Evolutionary conservation across 2,329 filamentous ascomycete species (phyloP).

Genomic region (Beauveria sp.): DNA sequence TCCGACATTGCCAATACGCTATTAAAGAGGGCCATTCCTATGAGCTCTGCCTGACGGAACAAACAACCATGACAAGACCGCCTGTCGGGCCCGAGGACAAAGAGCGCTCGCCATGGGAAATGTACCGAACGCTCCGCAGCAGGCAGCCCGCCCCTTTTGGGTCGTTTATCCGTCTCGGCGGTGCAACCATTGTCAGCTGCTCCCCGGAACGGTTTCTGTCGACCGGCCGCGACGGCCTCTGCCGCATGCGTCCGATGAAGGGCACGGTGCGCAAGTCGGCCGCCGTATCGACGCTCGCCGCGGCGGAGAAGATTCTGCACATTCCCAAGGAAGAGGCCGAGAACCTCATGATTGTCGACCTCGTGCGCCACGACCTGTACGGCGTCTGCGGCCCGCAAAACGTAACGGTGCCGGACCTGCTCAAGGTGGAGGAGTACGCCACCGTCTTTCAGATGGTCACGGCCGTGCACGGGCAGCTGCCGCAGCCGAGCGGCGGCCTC

Average conservation of each 20-base stretch:
- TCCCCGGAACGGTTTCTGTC: conserved; percentile 86
- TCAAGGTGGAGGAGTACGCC: conserved; percentile 84
- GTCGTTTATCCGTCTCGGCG: conserved; percentile 66
- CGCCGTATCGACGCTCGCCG: conserved; percentile 55
- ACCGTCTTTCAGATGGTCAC: conserved; percentile 89
- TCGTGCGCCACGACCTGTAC: conserved; percentile 90
- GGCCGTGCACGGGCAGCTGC: conserved; percentile 66
- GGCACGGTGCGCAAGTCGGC: conserved; percentile 80
- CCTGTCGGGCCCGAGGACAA: conserved; percentile 27
- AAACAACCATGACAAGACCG: conserved; percentile 53
- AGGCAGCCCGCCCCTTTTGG: conserved; percentile 79
- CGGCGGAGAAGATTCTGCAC: conserved; percentile 65
- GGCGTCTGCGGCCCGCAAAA: conserved; percentile 69
- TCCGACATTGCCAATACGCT: conserved; percentile 60
- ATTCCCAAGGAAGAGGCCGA: conserved; percentile 87
- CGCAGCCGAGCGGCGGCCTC: conserved; percentile 16
- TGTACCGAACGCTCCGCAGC: conserved; percentile 63
- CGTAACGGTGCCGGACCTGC: conserved; percentile 68
- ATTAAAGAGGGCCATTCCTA: conserved; percentile 76
- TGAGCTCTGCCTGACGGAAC: conserved; percentile 74
- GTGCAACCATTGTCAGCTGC: conserved; percentile 66
- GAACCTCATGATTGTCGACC: conserved; percentile 96
- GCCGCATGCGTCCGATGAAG: conserved; percentile 89
- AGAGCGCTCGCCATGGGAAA: conserved; percentile 52
- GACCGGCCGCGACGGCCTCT: conserved; percentile 42